phyloP scores from a whole-genome alignment of 257 asterid species.

The Nemophila menziesii region DNA sequence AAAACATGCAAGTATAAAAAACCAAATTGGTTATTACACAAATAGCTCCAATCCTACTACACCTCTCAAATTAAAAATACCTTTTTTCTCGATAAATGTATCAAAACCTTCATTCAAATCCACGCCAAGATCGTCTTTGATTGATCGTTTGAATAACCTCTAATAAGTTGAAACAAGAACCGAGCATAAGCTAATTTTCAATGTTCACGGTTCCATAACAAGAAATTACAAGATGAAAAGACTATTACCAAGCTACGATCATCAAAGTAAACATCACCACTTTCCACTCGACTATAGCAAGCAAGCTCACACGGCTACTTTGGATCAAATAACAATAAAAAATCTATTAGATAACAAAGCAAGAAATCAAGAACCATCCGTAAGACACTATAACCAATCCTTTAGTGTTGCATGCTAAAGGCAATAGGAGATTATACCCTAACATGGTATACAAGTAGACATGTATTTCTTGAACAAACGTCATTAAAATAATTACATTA shows the following conservation, averaged over 20 bases:
- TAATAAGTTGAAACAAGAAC: slow-evolving; percentile 21
- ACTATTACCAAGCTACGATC: slow-evolving; percentile 92
- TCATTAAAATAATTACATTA: slow-evolving; percentile 3
- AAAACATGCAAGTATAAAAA: slow-evolving; percentile 6
- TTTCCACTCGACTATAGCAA: slow-evolving; percentile 90
- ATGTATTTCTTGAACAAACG: not conserved
- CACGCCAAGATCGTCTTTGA: slow-evolving; percentile 77
- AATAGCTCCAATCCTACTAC: slow-evolving; percentile 7
- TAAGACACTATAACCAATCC: not conserved
- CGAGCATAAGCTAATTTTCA: slow-evolving; percentile 11
- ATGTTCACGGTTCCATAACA: not conserved
- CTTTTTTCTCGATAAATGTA: slow-evolving; percentile 67
- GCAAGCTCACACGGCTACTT: slow-evolving; percentile 94
- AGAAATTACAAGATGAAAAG: slow-evolving; percentile 9
- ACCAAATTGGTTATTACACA: not conserved
- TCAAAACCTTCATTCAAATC: slow-evolving; percentile 90
- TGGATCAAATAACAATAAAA: slow-evolving; percentile 16
- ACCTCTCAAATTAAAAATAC: slow-evolving; percentile 27
- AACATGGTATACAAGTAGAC: not conserved
- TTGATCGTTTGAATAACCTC: slow-evolving; percentile 92
- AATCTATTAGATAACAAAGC: slow-evolving; percentile 15
- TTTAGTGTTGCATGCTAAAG: not conserved
- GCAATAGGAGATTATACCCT: not conserved
- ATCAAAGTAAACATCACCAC: slow-evolving; percentile 87
- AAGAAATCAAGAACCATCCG: slow-evolving; percentile 10